Percentiles rank a stretch among this genome's conserved stretches.
Evolutionary conservation across 345 rosid species (phyloP).

Genomic region (Gossypium stocksii): DNA sequence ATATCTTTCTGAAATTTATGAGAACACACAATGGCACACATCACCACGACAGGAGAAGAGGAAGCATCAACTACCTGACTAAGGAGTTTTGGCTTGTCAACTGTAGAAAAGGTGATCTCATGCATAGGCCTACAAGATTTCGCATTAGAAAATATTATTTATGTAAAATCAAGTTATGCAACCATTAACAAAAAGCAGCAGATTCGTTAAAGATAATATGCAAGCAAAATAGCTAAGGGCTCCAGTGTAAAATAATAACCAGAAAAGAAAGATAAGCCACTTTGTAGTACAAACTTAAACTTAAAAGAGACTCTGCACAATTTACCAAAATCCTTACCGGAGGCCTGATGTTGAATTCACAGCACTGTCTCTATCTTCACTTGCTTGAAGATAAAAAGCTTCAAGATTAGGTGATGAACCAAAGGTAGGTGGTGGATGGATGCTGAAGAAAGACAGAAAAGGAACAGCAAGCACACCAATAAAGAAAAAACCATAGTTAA

Average conservation of each 20-base stretch:
- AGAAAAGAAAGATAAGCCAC: neutral
- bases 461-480: constrained; percentile 15
- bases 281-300: neutral
- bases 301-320: neutral
- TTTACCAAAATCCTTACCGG: constrained; percentile 27
- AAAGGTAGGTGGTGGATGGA: constrained; percentile 91
- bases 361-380: constrained; percentile 58
- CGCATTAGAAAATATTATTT: neutral
- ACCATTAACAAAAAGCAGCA: neutral
- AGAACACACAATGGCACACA: neutral
- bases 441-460: constrained; percentile 33
- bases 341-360: constrained; percentile 36
- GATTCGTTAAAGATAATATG: neutral
- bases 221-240: neutral
- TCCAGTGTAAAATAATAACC: neutral
- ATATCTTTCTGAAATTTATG: neutral
- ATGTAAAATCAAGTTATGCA: neutral
- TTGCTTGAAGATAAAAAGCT: constrained; percentile 45
- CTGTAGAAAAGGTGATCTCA: constrained; percentile 92
- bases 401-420: constrained; percentile 83
- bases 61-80: constrained; percentile 59
- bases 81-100: constrained; percentile 91
- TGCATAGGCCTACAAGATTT: constrained; percentile 79
- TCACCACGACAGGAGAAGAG: neutral
- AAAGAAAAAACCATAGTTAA: constrained; percentile 6